Evolutionary conservation across 768 basidiomycete species (phyloP), one percentile per base, ranked within the genome.

Genomic region (Kwoniella sp.): DNA sequence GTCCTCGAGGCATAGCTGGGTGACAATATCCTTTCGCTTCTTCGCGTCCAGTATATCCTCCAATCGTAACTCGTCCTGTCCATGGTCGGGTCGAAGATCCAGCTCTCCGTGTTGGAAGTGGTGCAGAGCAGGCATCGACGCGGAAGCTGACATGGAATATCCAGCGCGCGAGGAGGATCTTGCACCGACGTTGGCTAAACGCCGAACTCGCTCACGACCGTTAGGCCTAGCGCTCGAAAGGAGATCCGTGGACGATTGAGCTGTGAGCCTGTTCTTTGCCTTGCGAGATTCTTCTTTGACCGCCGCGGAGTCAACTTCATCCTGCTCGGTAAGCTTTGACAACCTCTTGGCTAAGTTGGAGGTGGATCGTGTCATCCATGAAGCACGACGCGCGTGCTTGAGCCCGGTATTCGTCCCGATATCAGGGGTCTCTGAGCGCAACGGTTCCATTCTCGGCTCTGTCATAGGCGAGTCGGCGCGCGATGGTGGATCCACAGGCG

Each of bases 31-130:
- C 43, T 53, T 15, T 33, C 43, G 31, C 54, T 38, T 38, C 42
- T 46, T 23, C 28, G 29, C 19, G 23, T 56, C 54, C 1, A 56
- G 34, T 19, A 56, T 56, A 37, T 56, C 54, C 9, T 56, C 47
- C 19, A 56, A 33, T 5, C 47, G 47, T 20, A 56, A 36, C 23
- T 34, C 41, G n/a, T 49, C 42, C 10, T 19, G 31, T 9, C 45
- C 53, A 22, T 40, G 25, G 17, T 38, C 36, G 22, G 43, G 32
- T 8, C 31, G 25, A 2, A 48, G 40, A 14, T 42, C 48, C n/a
- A 54, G 23, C 19, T 46, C 39, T 1, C 46, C 25, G 1, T 45
- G 32, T 5, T 29, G 10, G 22, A 54, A 20, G n/a, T 26, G 32
- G 9, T 23, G 10, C 3, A 54, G 26, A 19, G 28, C 45, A 27